Percentiles rank a stretch among this genome's conserved stretches.
Conservation (phyloP, 768 basidiomycete species). For the Infundibulicybe gibba region DNA sequence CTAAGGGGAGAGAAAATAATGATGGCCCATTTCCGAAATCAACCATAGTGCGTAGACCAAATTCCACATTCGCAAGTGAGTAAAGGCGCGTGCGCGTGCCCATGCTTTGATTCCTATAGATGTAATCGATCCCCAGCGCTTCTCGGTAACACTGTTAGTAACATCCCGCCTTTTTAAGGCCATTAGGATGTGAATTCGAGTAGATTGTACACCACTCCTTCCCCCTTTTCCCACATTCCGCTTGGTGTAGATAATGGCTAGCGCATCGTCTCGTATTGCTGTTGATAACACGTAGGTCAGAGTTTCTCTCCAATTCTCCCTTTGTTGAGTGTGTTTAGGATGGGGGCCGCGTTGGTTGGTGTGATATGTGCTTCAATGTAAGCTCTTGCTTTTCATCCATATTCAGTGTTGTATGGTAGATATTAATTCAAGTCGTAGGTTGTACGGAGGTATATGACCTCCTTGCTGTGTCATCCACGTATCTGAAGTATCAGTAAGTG, state of each 20-base stretch:
- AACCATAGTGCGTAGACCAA: no score
- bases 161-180: background rate
- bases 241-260: background rate
- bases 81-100: no score
- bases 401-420: background rate
- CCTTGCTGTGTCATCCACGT: background rate
- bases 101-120: no score
- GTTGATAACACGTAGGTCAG: constrained; percentile 34
- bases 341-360: constrained; percentile 50
- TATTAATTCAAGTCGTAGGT: constrained; percentile 21
- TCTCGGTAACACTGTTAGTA: background rate
- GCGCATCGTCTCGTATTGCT: constrained; percentile 5
- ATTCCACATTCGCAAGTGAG: no score
- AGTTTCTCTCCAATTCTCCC: background rate
- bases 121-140: background rate
- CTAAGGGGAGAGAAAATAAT: no score
- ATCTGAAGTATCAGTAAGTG: constrained; percentile 26
- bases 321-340: constrained; percentile 22
- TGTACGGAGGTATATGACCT: constrained; percentile 46
- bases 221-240: background rate
- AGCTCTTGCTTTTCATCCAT: constrained; percentile 8
- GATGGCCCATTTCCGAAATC: no score
- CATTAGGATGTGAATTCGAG: background rate
- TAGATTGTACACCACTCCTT: background rate
- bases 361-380: constrained; percentile 45